Evolutionary conservation across 768 basidiomycete species (phyloP).

Genomic region (Mycena belliarum): DNA sequence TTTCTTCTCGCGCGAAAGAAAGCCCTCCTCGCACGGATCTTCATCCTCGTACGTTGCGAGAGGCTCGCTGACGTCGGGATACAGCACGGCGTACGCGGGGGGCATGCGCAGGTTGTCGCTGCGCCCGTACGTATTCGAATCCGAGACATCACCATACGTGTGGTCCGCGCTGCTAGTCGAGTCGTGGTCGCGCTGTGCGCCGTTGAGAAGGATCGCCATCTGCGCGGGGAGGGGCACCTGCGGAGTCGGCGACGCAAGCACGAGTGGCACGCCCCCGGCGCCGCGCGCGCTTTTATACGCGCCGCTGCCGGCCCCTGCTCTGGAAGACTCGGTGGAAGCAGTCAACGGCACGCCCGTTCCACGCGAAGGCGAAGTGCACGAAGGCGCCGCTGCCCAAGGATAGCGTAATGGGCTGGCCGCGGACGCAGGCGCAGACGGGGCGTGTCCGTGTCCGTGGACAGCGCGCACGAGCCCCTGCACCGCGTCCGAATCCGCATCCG

Average conservation of each 20-base stretch:
- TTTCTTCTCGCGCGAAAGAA: constrained; percentile 62
- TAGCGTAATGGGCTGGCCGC: constrained; percentile 10
- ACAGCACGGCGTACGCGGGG: constrained; percentile 4
- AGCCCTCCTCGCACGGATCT: constrained; percentile 25
- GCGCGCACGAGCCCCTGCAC: constrained; percentile 12
- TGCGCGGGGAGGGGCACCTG: constrained; percentile 11
- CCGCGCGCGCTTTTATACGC: constrained; percentile 9
- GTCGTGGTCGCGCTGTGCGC: neutral
- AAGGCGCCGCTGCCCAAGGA: constrained; percentile 15
- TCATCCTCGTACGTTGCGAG: neutral
- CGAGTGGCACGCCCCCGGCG: constrained; percentile 3
- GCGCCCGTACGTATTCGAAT: no score
- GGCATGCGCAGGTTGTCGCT: constrained; percentile 1
- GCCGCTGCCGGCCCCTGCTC: constrained; percentile 11
- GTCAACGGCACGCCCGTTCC: neutral
- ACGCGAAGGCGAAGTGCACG: constrained; percentile 12
- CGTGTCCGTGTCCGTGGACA: constrained; percentile 21
- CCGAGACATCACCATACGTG: neutral
- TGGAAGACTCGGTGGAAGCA: constrained; percentile 1
- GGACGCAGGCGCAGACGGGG: constrained; percentile 9
- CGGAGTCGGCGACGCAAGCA: constrained; percentile 13
- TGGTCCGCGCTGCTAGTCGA: neutral
- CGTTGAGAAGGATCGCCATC: constrained; percentile 24
- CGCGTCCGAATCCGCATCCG: constrained; percentile 9
- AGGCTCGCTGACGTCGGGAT: constrained; percentile 3